Base-by-base conservation (phyloP, 495 filamentous ascomycete species). In the Aspergillus haitiensis region DNA sequence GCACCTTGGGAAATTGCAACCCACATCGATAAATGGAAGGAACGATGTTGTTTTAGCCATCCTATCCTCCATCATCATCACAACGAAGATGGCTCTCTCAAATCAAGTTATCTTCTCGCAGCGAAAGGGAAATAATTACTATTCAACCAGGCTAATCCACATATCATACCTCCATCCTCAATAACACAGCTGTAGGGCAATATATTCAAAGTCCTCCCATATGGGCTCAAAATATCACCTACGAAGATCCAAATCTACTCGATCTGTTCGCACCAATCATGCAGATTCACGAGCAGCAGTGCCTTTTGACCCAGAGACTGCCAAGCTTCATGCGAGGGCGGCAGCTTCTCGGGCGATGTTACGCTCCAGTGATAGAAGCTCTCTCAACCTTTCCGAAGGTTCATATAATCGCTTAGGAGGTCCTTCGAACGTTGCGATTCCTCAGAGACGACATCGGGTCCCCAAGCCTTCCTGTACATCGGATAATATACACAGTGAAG, bases 261-360 rank as follows among this genome's bases (percentile, higher is more conserved):
- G 83, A 48, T 88, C 86, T 15, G 74, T 83, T 35, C 77, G 78
- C 56, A 81, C 75, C 47, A 57, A 61, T 16, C 64, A 67, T 21
- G 60, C 63, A 18, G 18, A 36, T 36, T 53, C 60, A 31, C 45
- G 59, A 56, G 66, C 70, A 12, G 48, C 70, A 13, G 78, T 83
- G 36, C 65, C 78, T 36, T 75, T 84, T 45, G 77, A 84, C 47
- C 77, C 85, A 7, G 77, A 81, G 16, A 64, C 78, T n/a, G 82
- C 83, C 10, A 79, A 82, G 49, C 73, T 78, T 35, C 82, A 89
- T 67, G 89, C 89, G 33, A 80, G 86, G 9, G 80, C 81, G 40
- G 89, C 89, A 50, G 89, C 89, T n/a, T 78, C 77, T 27, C 72
- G 80, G 60, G 89, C 89, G 42, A 91, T 85, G 74, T 68, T 74